Percentiles rank a stretch among this genome's conserved stretches.
These are phyloP conservation scores for Fraxinus paxiana DNA, from an alignment of 305 asterid species.

Conservation along the genomic window DNA sequence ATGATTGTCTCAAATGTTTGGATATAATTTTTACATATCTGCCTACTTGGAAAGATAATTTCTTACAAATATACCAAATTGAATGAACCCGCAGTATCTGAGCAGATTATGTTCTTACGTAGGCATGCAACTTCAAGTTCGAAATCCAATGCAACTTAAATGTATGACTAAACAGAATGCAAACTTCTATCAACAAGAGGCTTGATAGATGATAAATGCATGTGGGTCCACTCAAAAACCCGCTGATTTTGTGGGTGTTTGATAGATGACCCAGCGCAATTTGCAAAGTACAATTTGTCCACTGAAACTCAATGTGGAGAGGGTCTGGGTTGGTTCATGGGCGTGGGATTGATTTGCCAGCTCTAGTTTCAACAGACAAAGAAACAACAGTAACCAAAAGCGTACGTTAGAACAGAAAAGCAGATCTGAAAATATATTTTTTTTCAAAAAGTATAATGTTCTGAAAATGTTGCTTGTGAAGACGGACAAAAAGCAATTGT, in stretches of 20 bases:
- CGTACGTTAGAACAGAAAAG: neutral
- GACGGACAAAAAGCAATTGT: neutral
- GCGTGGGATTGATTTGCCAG: neutral
- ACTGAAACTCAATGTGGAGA: neutral
- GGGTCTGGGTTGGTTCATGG: neutral
- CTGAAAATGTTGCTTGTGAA: neutral
- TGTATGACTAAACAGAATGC: neutral
- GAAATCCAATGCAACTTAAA: neutral
- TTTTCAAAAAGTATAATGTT: neutral
- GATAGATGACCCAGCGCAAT: neutral
- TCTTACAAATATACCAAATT: neutral
- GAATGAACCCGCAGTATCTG: neutral
- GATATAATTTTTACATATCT: neutral
- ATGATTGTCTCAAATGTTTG: neutral
- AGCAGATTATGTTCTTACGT: neutral
- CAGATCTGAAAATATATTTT: neutral
- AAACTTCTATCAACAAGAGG: neutral
- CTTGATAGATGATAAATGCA: neutral
- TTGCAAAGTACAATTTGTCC: neutral
- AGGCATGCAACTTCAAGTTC: neutral
- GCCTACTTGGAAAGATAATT: neutral
- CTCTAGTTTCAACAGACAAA: neutral
- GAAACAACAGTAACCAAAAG: neutral
- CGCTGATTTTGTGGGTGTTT: neutral
- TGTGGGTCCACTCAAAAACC: neutral